These are phyloP conservation scores for Aspergillus costaricaensis DNA, from an alignment of 2,329 filamentous ascomycete genomes.

Conservation along the genomic window DNA sequence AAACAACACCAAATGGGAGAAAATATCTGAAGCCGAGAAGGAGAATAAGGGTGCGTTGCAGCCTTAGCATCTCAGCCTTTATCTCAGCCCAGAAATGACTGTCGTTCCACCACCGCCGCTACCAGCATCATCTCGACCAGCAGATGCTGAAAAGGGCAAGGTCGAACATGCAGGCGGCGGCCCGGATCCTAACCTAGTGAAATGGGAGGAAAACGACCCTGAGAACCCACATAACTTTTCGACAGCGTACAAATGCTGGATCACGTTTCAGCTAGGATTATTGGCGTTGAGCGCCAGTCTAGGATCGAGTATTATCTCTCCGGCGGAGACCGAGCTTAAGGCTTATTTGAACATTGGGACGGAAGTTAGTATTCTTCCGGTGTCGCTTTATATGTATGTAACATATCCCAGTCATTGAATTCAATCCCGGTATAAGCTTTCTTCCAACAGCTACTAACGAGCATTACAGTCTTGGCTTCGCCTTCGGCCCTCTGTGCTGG, in stretches of 20 bases:
- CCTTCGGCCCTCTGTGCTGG: constrained; percentile 44
- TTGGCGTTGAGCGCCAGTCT: constrained; percentile 52
- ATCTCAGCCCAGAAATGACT: too few relatives aligned
- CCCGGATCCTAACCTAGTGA: constrained; percentile 4
- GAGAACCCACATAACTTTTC: constrained; percentile 53
- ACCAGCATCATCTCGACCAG: not conserved
- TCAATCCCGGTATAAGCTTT: too few relatives aligned
- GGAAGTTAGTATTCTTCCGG: constrained; percentile 49
- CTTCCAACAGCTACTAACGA: not conserved
- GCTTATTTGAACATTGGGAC: constrained; percentile 44
- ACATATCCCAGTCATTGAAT: too few relatives aligned
- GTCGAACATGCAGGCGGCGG: not conserved
- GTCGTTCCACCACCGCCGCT: too few relatives aligned
- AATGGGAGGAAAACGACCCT: constrained; percentile 7
- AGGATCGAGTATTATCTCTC: constrained; percentile 54
- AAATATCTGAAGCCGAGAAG: too few relatives aligned
- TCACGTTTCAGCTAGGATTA: constrained; percentile 53
- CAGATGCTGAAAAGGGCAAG: not conserved
- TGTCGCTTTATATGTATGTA: constrained; percentile 49
- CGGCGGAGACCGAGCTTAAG: constrained; percentile 48
- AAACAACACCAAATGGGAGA: too few relatives aligned
- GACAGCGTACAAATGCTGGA: constrained; percentile 46
- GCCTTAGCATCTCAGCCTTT: too few relatives aligned
- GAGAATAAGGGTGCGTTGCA: too few relatives aligned
- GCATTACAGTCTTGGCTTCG: constrained; percentile 33